A percentile compares a stretch with the other conserved stretches of the same genome.
These are phyloP conservation scores for Cyberlindnera samutprakarnensis DNA, from an alignment of 805 yeast species.

Conservation along the genomic window DNA sequence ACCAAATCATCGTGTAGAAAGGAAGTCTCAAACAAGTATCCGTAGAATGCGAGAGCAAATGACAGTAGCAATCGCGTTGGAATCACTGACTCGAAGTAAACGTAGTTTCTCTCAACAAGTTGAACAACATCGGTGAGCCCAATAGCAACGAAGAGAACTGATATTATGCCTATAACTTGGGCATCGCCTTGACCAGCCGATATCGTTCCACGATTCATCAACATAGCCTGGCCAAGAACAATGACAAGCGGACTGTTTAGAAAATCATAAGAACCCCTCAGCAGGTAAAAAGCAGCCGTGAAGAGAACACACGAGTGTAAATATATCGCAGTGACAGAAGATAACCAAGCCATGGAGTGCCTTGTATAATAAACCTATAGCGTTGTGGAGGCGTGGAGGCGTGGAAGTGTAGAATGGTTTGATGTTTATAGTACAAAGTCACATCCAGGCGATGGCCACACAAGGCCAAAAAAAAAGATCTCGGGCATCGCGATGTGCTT, in stretches of 20 bases:
- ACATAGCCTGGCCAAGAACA: conserved; percentile 51
- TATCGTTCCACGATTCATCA: conserved; percentile 3
- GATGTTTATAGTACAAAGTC: too few relatives aligned
- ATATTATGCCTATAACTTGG: conserved; percentile 20
- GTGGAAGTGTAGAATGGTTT: too few relatives aligned
- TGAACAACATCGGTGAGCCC: conserved; percentile 54
- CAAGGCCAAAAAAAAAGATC: too few relatives aligned
- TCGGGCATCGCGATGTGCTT: conserved; percentile 1
- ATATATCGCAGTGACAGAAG: conserved; percentile 41
- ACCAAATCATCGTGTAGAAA: conserved; percentile 54
- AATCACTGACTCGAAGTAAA: conserved; percentile 51
- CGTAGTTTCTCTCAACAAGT: conserved; percentile 33
- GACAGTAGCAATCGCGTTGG: conserved; percentile 47
- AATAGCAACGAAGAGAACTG: conserved; percentile 35
- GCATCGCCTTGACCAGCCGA: not conserved
- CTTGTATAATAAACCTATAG: too few relatives aligned
- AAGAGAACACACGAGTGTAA: conserved; percentile 38
- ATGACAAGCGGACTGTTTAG: conserved; percentile 38
- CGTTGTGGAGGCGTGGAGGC: too few relatives aligned
- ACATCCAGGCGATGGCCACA: too few relatives aligned
- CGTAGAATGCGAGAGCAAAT: conserved; percentile 41
- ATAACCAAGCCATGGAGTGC: conserved; percentile 46
- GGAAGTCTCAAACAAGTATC: conserved; percentile 37
- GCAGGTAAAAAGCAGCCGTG: conserved; percentile 35
- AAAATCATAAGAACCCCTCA: conserved; percentile 40